Evolutionary conservation across 768 basidiomycete species (phyloP).

Genomic region (Suillus tomentosus): DNA sequence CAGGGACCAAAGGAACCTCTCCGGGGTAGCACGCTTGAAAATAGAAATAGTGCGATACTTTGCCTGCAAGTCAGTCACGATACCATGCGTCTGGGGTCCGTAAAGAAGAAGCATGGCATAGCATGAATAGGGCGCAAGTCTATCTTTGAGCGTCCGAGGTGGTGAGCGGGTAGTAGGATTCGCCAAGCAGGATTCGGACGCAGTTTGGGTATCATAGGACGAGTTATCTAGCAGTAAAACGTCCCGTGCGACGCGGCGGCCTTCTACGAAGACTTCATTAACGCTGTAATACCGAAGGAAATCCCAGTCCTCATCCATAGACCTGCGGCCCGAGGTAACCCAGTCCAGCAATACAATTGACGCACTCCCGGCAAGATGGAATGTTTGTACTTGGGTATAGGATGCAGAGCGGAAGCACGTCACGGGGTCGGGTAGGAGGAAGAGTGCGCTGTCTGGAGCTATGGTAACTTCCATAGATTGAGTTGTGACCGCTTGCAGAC

Average conservation of each 20-base stretch:
- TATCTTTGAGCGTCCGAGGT: conserved; percentile 54
- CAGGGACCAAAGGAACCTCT: conserved; percentile 80
- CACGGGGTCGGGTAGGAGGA: conserved; percentile 90
- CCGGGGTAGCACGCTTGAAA: conserved; percentile 55
- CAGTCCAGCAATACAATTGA: conserved; percentile 85
- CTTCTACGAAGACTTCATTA: conserved; percentile 79
- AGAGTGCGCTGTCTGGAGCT: conserved; percentile 53
- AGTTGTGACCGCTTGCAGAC: conserved; percentile 41
- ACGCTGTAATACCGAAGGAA: conserved; percentile 83
- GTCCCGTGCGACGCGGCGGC: conserved; percentile 71
- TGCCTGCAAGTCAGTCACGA: conserved; percentile 49
- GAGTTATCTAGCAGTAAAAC: conserved; percentile 70
- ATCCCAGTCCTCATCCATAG: conserved; percentile 85
- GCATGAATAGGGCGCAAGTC: conserved; percentile 81
- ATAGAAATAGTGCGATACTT: conserved; percentile 61
- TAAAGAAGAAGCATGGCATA: conserved; percentile 85
- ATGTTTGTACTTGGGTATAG: conserved; percentile 84
- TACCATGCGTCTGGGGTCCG: conserved; percentile 58
- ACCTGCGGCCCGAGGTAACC: conserved; percentile 86
- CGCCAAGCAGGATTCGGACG: conserved; percentile 10
- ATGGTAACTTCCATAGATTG: conserved; percentile 68
- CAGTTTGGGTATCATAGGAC: conserved; percentile 4
- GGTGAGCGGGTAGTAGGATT: conserved; percentile 24
- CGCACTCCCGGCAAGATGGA: conserved; percentile 59
- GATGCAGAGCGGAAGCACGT: conserved; percentile 86